These are phyloP conservation scores for Huntiella savannae DNA, from an alignment of 2,329 filamentous ascomycete genomes.

Conservation along the genomic window DNA sequence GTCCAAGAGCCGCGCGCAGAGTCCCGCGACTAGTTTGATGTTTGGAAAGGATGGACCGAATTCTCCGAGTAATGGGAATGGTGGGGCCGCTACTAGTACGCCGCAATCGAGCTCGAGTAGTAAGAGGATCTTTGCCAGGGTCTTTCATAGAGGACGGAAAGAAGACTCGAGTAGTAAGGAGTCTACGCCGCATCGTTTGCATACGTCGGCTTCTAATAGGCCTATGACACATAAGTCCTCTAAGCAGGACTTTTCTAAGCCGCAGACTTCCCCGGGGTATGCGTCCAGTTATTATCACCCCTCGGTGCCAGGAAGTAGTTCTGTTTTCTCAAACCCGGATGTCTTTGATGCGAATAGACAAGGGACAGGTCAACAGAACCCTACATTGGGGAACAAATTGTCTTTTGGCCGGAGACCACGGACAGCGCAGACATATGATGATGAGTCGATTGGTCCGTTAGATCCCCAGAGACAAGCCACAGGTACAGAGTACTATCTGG, in stretches of 20 bases:
- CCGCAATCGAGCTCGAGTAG: too few relatives aligned
- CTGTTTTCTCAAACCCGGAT: slow-evolving; percentile 7
- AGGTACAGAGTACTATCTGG: slow-evolving; percentile 52
- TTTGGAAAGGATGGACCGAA: slow-evolving; percentile 31
- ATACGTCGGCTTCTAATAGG: slow-evolving; percentile 6
- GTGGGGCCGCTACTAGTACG: slow-evolving; percentile 14
- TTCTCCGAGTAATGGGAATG: slow-evolving; percentile 13
- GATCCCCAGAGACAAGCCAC: slow-evolving; percentile 29
- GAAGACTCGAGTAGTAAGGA: slow-evolving; percentile 4
- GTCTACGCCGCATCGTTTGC: slow-evolving; percentile 15
- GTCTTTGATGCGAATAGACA: slow-evolving; percentile 10
- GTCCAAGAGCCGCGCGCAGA: slow-evolving; percentile 44
- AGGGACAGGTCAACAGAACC: slow-evolving; percentile 12
- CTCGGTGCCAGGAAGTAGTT: background rate
- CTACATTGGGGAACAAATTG: slow-evolving; percentile 40
- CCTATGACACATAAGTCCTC: slow-evolving; percentile 29
- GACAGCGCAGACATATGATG: slow-evolving; percentile 28
- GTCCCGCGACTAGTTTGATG: slow-evolving; percentile 55
- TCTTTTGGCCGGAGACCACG: slow-evolving; percentile 40
- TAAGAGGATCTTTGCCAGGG: slow-evolving; percentile 2
- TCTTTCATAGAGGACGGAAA: slow-evolving; percentile 10
- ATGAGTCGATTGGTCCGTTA: slow-evolving; percentile 40
- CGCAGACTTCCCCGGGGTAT: slow-evolving; percentile 18
- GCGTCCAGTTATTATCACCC: slow-evolving; percentile 3
- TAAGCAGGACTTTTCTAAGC: slow-evolving; percentile 22